Evolutionary conservation across 306 rosid species (phyloP).

Genomic region (Parietaria judaica): DNA sequence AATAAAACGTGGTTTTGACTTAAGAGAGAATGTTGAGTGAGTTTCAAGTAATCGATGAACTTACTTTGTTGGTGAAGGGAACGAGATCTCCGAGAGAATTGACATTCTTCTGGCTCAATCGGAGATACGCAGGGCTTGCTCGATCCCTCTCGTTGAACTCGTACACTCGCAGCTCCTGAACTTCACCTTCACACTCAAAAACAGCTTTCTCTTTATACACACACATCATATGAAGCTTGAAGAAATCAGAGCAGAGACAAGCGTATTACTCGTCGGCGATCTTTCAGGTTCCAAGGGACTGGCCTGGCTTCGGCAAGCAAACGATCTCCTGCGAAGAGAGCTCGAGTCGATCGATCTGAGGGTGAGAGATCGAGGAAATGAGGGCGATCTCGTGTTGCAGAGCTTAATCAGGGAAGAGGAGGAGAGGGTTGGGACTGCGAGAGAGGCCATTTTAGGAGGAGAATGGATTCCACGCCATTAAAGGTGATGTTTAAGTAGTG

Average conservation of each 20-base stretch:
- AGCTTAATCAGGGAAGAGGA: slow-evolving; percentile 15
- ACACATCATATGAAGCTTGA: too few species aligned
- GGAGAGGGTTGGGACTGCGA: slow-evolving; percentile 20
- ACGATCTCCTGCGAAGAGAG: slow-evolving; percentile 11
- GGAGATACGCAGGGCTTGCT: slow-evolving; percentile 24
- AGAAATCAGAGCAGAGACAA: neutral
- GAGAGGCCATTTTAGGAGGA: slow-evolving; percentile 34
- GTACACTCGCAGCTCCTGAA: slow-evolving; percentile 23
- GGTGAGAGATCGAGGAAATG: slow-evolving; percentile 6
- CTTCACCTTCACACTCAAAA: slow-evolving; percentile 13
- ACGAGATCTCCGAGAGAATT: slow-evolving; percentile 34
- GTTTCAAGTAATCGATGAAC: too few species aligned
- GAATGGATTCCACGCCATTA: too few species aligned
- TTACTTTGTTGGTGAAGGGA: slow-evolving; percentile 24
- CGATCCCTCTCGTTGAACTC: slow-evolving; percentile 35
- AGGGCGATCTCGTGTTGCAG: slow-evolving; percentile 6
- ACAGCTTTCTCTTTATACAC: too few species aligned
- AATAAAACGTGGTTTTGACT: too few species aligned
- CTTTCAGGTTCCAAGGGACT: slow-evolving; percentile 11
- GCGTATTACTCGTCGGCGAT: slow-evolving; percentile 5
- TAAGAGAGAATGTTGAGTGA: too few species aligned
- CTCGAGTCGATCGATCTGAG: neutral
- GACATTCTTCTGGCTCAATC: slow-evolving; percentile 24
- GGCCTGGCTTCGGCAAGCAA: slow-evolving; percentile 20
- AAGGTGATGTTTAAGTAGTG: too few species aligned